Base-by-base conservation (phyloP, 352 stramenopile genomes). In the Phytophthora multivora region DNA sequence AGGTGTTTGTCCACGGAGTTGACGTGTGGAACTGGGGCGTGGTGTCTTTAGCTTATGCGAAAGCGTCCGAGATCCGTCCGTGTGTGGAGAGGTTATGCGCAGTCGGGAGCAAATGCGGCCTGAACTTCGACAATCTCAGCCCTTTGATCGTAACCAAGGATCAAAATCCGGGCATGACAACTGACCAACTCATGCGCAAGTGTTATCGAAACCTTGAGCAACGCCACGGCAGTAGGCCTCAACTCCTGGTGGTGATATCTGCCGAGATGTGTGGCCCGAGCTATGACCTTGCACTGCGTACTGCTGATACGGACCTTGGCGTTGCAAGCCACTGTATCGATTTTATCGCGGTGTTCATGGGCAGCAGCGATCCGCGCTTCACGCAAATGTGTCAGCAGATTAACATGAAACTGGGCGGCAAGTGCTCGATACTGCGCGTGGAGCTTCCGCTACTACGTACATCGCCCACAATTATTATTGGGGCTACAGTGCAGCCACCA, bases 11-110 rank as follows among this genome's bases (percentile, higher is more conserved):
- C 1, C 46, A 79, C 31, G 65, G 71, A 10, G 64, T 58, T 0
- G 54, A 40, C 9, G 23, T 88, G 19, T n/a, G 36, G 3, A 77
- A 75, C 51, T 88, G 73, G 79, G 73, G 79, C 2, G 69, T 86
- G 4, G 66, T 86, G n/a, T 47, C 84, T 9, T 38, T 70, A 5
- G 59, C 68, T 3, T 65, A 63, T n/a, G 19, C n/a, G n/a, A n/a
- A 30, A 59, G 26, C 43, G 35, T n/a, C 30, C 8, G 61, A 63
- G 1, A 45, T 84, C 15, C 38, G 53, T 1, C 66, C 54, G 31
- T 86, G 84, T 26, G 31, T 80, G 10, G 26, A 48, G 5, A 45
- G 33, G 31, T 59, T 85, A 19, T 72, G 61, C 11, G 47, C 66
- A 16, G 38, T 51, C 1, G 70, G 61, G 30, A 18, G 19, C 0